phyloP scores from a whole-genome alignment of 805 yeast species.

The Ogataea corticis region DNA sequence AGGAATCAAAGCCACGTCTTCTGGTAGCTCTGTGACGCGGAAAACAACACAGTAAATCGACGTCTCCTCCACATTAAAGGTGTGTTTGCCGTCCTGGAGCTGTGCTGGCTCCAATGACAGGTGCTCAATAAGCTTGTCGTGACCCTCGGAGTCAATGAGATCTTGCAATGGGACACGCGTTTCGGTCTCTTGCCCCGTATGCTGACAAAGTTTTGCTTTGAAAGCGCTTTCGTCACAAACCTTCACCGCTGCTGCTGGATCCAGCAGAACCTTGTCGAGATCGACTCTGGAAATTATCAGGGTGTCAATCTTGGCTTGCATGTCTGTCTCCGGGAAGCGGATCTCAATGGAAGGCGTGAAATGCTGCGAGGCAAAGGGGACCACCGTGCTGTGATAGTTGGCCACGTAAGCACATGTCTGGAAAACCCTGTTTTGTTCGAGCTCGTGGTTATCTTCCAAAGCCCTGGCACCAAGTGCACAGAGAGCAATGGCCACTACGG shows the following conservation, averaged over 20 bases:
- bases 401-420: conserved; percentile 36
- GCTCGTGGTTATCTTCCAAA: conserved; percentile 24
- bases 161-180: conserved; percentile 18
- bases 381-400: conserved; percentile 22
- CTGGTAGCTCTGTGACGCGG: conserved; percentile 18
- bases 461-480: conserved; percentile 11
- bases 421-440: conserved; percentile 23
- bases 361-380: conserved; percentile 19
- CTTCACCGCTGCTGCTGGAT: conserved; percentile 25
- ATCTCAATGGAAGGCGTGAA: conserved; percentile 23
- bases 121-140: conserved; percentile 21
- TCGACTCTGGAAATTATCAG: conserved; percentile 28
- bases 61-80: conserved; percentile 22
- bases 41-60: conserved; percentile 32
- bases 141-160: conserved; percentile 18
- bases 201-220: conserved; percentile 24
- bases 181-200: conserved; percentile 14
- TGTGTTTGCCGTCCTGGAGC: conserved; percentile 6
- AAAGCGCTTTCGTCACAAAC: conserved; percentile 35
- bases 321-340: conserved; percentile 11
- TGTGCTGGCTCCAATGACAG: conserved; percentile 9
- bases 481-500: neutral
- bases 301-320: conserved; percentile 19
- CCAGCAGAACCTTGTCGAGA: conserved; percentile 25
- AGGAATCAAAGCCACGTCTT: conserved; percentile 5